A percentile compares a stretch with the other conserved stretches of the same genome.
phyloP scores from a whole-genome alignment of 495 filamentous ascomycete genomes.

The Astrocystis sublimbata region DNA sequence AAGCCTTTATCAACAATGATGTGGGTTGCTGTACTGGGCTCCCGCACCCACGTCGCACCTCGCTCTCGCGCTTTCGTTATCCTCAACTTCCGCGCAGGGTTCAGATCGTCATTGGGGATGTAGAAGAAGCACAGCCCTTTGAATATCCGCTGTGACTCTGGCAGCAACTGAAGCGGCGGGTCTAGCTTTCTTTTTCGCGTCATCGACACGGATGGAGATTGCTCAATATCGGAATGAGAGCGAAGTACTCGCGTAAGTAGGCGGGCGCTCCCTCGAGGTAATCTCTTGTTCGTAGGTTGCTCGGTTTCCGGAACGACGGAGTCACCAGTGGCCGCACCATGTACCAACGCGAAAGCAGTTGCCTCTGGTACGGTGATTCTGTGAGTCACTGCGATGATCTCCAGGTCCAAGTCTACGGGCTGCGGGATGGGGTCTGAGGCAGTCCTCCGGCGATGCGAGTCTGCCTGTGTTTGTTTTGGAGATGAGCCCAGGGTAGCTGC shows the following conservation, averaged over 20 bases:
- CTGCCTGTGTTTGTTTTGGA: neutral
- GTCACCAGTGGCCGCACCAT: neutral
- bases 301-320: constrained; percentile 17
- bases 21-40: constrained; percentile 58
- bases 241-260: constrained; percentile 11
- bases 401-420: constrained; percentile 16
- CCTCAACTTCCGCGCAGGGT: constrained; percentile 62
- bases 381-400: constrained; percentile 25
- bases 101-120: constrained; percentile 75
- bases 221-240: constrained; percentile 21
- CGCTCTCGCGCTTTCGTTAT: constrained; percentile 75
- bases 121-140: constrained; percentile 70
- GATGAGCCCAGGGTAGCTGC: neutral
- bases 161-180: constrained; percentile 41
- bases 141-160: constrained; percentile 66
- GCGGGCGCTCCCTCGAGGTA: neutral
- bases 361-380: neutral
- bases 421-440: constrained; percentile 17
- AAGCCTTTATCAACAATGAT: constrained; percentile 76
- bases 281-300: constrained; percentile 18
- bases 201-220: constrained; percentile 25
- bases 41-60: constrained; percentile 59
- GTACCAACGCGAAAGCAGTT: neutral
- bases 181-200: constrained; percentile 57
- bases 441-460: constrained; percentile 1